phyloP scores from a whole-genome alignment of 352 stramenopile genomes.

The Pythium graminicola region DNA sequence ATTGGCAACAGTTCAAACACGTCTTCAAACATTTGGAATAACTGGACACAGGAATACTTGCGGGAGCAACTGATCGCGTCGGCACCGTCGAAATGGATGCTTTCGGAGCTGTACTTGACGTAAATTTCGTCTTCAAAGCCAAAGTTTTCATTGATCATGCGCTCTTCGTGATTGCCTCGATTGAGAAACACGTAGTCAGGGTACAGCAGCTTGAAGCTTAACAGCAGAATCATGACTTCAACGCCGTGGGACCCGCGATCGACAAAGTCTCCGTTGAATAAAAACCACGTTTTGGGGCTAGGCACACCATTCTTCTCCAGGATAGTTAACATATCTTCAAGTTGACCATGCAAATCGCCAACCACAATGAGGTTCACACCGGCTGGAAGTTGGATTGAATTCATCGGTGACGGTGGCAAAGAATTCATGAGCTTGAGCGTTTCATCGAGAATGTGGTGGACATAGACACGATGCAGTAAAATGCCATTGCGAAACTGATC shows the following conservation, averaged over 20 bases:
- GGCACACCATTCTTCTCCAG: constrained; percentile 90
- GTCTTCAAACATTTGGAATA: constrained; percentile 83
- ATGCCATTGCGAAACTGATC: constrained; percentile 85
- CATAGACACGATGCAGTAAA: constrained; percentile 65
- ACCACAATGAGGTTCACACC: constrained; percentile 89
- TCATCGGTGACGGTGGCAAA: constrained; percentile 57
- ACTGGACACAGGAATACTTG: constrained; percentile 65
- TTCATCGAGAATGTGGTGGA: constrained; percentile 71
- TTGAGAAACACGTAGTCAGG: constrained; percentile 82
- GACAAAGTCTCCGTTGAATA: constrained; percentile 95
- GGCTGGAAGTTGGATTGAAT: constrained; percentile 60
- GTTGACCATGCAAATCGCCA: constrained; percentile 90
- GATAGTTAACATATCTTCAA: constrained; percentile 92
- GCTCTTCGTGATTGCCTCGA: constrained; percentile 74
- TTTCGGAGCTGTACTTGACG: constrained; percentile 69
- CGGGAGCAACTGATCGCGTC: constrained; percentile 49
- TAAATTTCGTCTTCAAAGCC: constrained; percentile 82
- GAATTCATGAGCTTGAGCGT: constrained; percentile 44
- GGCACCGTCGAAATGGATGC: constrained; percentile 62
- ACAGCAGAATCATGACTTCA: constrained; percentile 74
- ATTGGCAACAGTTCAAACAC: constrained; percentile 87
- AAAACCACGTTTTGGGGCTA: constrained; percentile 83
- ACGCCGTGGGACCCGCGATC: constrained; percentile 86
- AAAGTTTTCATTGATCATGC: constrained; percentile 80
- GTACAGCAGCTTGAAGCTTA: constrained; percentile 87